Conservation (phyloP, 345 rosid genomes). For the Camelina neglecta region DNA sequence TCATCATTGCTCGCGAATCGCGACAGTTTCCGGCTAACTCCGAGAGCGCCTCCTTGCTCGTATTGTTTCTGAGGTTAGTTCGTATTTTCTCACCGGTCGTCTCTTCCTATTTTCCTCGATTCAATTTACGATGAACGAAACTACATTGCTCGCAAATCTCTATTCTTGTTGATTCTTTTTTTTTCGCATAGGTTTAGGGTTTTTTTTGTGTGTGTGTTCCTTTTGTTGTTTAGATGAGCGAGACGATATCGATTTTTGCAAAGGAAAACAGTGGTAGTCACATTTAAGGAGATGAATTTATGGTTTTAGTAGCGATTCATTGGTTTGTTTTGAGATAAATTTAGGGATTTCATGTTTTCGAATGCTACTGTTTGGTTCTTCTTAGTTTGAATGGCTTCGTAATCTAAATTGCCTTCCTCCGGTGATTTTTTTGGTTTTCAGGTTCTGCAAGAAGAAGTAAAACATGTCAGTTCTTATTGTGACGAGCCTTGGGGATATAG, state of each 20-base stretch:
- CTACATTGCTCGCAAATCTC: background rate
- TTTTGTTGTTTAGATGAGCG: slow-evolving; percentile 7
- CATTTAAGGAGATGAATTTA: background rate
- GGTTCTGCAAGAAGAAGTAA: background rate
- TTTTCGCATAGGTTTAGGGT: background rate
- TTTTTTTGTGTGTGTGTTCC: background rate
- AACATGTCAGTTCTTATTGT: slow-evolving; percentile 75
- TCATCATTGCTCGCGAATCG: too few relatives aligned
- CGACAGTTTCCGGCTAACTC: background rate
- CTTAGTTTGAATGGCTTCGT: too few relatives aligned
- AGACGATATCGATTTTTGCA: background rate
- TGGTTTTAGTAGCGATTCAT: background rate
- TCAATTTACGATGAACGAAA: background rate
- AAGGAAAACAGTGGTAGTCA: background rate
- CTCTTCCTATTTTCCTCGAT: background rate
- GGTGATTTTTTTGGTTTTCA: background rate
- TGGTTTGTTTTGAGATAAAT: background rate
- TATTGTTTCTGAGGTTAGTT: slow-evolving; percentile 6
- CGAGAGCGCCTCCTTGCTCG: background rate
- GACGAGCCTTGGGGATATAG: slow-evolving; percentile 87
- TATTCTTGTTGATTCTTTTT: background rate
- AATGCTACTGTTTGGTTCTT: too few relatives aligned
- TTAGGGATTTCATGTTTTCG: too few relatives aligned
- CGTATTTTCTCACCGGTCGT: background rate
- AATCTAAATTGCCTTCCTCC: background rate